Percentiles rank a stretch among this genome's conserved stretches.
phyloP scores from a whole-genome alignment of 306 rosid species.

The Pyrus communis region DNA sequence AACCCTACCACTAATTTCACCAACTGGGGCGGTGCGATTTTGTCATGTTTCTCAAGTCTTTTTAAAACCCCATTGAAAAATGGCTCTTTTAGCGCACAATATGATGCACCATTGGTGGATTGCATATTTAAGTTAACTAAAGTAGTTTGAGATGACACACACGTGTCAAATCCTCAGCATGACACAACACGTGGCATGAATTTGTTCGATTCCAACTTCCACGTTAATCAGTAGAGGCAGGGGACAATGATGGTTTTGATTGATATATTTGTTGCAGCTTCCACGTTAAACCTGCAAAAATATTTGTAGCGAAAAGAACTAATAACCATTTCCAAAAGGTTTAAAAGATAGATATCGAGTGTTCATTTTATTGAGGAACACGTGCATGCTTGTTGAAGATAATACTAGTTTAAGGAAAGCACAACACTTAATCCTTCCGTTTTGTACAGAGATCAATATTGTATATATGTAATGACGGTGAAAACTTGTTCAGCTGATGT shows the following conservation, averaged over 20 bases:
- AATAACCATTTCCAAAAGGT: neutral
- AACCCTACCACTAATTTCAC: constrained; percentile 16
- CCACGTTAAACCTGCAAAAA: neutral
- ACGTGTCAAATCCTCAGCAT: constrained; percentile 15
- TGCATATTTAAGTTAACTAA: neutral
- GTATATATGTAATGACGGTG: neutral
- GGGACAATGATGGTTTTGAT: constrained; percentile 10
- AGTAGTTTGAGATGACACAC: constrained; percentile 16
- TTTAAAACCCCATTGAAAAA: constrained; percentile 4
- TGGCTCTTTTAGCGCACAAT: neutral
- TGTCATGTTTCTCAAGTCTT: neutral
- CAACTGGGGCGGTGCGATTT: constrained; percentile 36
- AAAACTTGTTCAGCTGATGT: neutral
- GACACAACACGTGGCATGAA: constrained; percentile 13
- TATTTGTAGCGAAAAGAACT: neutral
- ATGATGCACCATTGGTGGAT: constrained; percentile 11
- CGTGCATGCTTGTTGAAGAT: constrained; percentile 7
- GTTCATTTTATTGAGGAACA: constrained; percentile 1
- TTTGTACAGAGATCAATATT: neutral
- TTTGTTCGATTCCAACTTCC: constrained; percentile 16
- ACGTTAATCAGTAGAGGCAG: neutral
- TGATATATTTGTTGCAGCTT: neutral
- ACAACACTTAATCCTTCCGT: neutral
- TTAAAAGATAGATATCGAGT: neutral
- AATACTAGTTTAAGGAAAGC: neutral